Percentiles rank a stretch among this genome's conserved stretches.
Evolutionary conservation across 768 basidiomycete species (phyloP).

Genomic region (Pholiota molesta): DNA sequence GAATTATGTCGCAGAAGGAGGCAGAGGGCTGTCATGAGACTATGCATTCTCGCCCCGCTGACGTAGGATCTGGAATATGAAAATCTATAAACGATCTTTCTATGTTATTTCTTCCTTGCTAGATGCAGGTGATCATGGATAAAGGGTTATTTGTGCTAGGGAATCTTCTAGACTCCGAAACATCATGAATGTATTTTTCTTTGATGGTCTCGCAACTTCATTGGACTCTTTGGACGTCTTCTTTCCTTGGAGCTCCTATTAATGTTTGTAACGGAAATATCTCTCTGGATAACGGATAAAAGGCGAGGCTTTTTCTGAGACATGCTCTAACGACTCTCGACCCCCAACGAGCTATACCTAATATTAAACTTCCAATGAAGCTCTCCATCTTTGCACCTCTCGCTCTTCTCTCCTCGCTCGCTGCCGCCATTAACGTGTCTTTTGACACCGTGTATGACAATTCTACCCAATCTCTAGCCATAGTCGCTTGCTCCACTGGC

Average conservation of each 20-base stretch:
- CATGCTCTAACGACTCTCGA: background rate
- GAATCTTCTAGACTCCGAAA: background rate
- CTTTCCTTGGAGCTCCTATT: background rate
- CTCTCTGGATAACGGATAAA: background rate
- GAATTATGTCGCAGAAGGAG: background rate
- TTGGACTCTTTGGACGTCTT: background rate
- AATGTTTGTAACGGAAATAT: background rate
- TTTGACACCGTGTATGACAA: slow-evolving; percentile 59
- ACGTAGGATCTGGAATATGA: background rate
- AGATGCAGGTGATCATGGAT: background rate
- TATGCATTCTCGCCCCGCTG: background rate
- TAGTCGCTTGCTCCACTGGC: slow-evolving; percentile 52
- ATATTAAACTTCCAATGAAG: slow-evolving; percentile 31
- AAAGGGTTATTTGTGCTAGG: background rate
- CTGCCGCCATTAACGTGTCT: slow-evolving; percentile 31
- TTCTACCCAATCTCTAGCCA: slow-evolving; percentile 36
- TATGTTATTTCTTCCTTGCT: background rate
- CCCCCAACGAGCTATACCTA: background rate
- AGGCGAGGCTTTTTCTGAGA: background rate
- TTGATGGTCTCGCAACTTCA: too few species aligned
- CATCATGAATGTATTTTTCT: background rate
- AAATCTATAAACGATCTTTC: background rate
- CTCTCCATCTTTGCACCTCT: slow-evolving; percentile 28
- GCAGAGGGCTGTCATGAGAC: background rate
- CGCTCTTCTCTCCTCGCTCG: slow-evolving; percentile 26